Evolutionary conservation across 139 green algal genomes (phyloP), one percentile per base, ranked within the genome.

Genomic region (Auxenochlorella pyrenoidosa): DNA sequence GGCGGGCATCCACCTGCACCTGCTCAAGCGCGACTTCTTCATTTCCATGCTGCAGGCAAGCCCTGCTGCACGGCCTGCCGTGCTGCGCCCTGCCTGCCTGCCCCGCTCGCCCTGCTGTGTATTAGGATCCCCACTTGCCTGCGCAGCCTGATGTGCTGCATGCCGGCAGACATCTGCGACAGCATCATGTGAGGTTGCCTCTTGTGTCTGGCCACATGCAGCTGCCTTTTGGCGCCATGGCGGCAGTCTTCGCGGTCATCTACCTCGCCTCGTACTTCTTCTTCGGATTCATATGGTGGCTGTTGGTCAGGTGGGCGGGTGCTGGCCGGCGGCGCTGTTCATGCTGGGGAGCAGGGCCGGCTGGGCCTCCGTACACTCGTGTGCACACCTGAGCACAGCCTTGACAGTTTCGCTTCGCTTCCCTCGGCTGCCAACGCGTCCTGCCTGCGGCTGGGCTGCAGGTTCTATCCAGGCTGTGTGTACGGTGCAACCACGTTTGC

Each of bases 131-230:
- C 47, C 47, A 54, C 47, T 6, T 10, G n/a, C 47, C 6, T 6
- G 47, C 47, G 8, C 8, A 10, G 47, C 47, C 47, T 54, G 47
- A 10, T 44, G 70, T 26, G 26, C 10, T 32, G 38, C 21, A 3
- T 59, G 28, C 19, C 5, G 28, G 40, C 32, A 47, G n/a, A 58
- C 92, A 92, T 95, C 83, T 94, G 94, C 73, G 94, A 93, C 88
- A 94, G 91, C 24, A 6, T 24, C 5, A 32, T 32, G 26, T 28
- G 38, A 16, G 18, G 1, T 36, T 12, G 38, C 30, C 21, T 5
- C 21, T 19, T 38, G 19, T 22, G 2, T n/a, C 32, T 24, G 87
- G 87, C 0, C 83, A 85, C 18, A 76, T 95, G 26, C 90, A 96
- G 70, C 85, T 89, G 0, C 76, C 86, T 32, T 88, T 93, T 19